Conservation (phyloP, 2,329 filamentous ascomycete genomes). For the Stemphylium beticola region DNA sequence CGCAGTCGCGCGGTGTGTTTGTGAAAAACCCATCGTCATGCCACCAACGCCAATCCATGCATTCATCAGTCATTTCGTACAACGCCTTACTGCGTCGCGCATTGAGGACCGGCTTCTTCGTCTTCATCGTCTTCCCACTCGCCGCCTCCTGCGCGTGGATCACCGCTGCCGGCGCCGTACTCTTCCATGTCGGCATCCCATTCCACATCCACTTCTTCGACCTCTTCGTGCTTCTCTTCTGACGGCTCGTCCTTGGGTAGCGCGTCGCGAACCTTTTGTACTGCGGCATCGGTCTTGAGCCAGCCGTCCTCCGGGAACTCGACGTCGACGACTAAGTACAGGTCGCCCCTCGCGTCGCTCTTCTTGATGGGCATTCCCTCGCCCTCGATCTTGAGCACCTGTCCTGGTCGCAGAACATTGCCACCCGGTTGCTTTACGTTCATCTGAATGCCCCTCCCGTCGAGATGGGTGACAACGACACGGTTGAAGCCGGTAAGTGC, state of each 20-base stretch:
- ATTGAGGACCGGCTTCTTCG: slow-evolving; percentile 68
- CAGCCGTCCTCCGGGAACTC: slow-evolving; percentile 89
- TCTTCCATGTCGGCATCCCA: slow-evolving; percentile 83
- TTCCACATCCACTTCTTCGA: slow-evolving; percentile 86
- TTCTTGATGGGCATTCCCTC: slow-evolving; percentile 96
- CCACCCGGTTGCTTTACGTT: slow-evolving; percentile 73
- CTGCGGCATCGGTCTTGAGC: slow-evolving; percentile 71
- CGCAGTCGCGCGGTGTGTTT: no score
- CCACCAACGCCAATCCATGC: slow-evolving; percentile 33
- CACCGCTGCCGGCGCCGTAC: slow-evolving; percentile 75
- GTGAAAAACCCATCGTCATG: slow-evolving; percentile 8
- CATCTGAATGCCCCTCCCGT: slow-evolving; percentile 87
- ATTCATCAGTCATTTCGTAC: slow-evolving; percentile 23
- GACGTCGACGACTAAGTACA: slow-evolving; percentile 85
- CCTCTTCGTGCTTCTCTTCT: slow-evolving; percentile 70
- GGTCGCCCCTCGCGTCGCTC: slow-evolving; percentile 80
- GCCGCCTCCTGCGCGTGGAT: slow-evolving; percentile 68
- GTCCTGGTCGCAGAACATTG: slow-evolving; percentile 79
- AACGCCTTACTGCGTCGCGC: slow-evolving; percentile 68
- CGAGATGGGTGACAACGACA: slow-evolving; percentile 88
- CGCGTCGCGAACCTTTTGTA: slow-evolving; percentile 74
- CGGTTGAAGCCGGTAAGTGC: slow-evolving; percentile 88
- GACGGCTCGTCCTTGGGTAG: slow-evolving; percentile 67
- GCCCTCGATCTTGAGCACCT: slow-evolving; percentile 82
- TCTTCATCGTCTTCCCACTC: slow-evolving; percentile 76